Base-by-base conservation (phyloP, 495 filamentous ascomycete genomes). In the Umbilicaria muhlenbergii region DNA sequence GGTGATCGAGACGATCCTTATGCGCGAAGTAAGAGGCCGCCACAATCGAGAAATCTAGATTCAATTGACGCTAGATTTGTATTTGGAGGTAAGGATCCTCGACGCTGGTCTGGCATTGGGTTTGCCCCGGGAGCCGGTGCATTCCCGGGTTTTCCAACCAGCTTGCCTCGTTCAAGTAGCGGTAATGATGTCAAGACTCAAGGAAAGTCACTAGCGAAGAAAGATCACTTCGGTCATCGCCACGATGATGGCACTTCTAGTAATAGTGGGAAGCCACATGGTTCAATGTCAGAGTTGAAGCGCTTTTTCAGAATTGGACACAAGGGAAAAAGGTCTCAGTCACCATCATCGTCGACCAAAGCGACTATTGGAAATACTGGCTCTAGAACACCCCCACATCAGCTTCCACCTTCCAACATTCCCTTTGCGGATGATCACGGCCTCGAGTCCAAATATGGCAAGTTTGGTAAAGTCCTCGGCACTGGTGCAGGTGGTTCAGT, bases 341-440 rank as follows among this genome's bases (percentile, higher is more conserved):
- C 79, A 32, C 79, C 76, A 14, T 65, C 67, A 3, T 59, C 64
- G 11, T 74, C 71, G 1, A 57, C 61, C 33, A 63, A 61, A 49
- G 65, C 71, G 11, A 50, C 40, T 12, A 15, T 39, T n/a, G 48
- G 48, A 49, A 50, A 33, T 24, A 37, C 57, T 11, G 72, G 70
- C 36, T 67, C 69, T 34, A 71, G 62, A 49, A 79, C 74, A 15
- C 80, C 80, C 19, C 66, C 71, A 21, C 53, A 61, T 32, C 68
- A 70, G 45, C 69, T 70, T 55, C 69, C 70, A 16, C 55, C 62
- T 7, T 58, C 78, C 16, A 82, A 73, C 56, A 77, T 93, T 32
- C 92, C 91, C 3, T 99, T 96, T 58, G 84, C 81, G 13, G 87
- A 96, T 58, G 88, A 95, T 54, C 87, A 95, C 57, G 88, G 87